phyloP scores from a whole-genome alignment of 441 rosid species.

The Raphanus hybrid region DNA sequence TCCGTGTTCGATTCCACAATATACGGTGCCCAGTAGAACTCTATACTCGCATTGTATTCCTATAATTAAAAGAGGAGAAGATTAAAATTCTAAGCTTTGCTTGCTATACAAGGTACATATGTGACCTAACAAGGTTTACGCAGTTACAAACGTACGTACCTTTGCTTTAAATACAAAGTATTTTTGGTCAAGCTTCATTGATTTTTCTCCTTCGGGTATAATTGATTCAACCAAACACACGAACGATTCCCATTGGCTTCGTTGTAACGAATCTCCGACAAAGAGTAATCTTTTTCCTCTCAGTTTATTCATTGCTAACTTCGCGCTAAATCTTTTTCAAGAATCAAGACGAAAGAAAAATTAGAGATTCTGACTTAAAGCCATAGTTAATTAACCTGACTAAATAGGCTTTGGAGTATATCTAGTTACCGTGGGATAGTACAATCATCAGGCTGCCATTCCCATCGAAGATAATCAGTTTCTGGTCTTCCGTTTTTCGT shows the following conservation, averaged over 20 bases:
- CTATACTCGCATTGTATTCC: slow-evolving; percentile 78
- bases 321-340: slow-evolving; percentile 64
- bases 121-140: neutral
- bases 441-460: slow-evolving; percentile 94
- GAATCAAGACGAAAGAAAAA: neutral
- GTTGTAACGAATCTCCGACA: slow-evolving; percentile 85
- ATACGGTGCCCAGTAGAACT: slow-evolving; percentile 90
- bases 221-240: slow-evolving; percentile 82
- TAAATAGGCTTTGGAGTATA: neutral
- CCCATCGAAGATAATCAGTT: slow-evolving; percentile 79
- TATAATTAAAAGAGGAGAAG: slow-evolving; percentile 9
- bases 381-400: neutral
- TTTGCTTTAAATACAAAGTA: slow-evolving; percentile 72
- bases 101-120: slow-evolving; percentile 29
- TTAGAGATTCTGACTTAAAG: slow-evolving; percentile 4
- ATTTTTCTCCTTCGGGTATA: slow-evolving; percentile 70
- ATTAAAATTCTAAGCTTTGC: neutral
- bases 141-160: slow-evolving; percentile 46
- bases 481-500: slow-evolving; percentile 69
- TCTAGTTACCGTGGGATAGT: slow-evolving; percentile 66
- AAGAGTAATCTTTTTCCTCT: slow-evolving; percentile 76
- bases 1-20: slow-evolving; percentile 82
- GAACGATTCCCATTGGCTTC: slow-evolving; percentile 95
- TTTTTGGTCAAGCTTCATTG: slow-evolving; percentile 54
- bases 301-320: slow-evolving; percentile 68